phyloP scores from a whole-genome alignment of 805 yeast genomes.

The Starmera pachycereana region DNA sequence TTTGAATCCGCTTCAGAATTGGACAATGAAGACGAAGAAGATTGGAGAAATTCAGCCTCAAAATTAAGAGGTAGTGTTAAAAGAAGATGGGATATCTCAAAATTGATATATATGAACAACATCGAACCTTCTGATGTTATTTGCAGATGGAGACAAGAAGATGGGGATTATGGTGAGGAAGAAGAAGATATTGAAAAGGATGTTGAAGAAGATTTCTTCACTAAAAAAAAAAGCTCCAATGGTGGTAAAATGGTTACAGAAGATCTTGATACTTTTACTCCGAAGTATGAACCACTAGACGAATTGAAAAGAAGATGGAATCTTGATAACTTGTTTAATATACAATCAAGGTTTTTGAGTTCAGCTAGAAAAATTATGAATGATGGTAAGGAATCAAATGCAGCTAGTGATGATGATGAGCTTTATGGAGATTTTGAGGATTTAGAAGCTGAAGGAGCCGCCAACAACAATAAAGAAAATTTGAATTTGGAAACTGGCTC shows the following conservation, averaged over 20 bases:
- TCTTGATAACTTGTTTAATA: conserved; percentile 28
- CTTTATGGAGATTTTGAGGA: conserved; percentile 49
- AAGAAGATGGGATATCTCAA: conserved; percentile 70
- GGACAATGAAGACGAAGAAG: conserved; percentile 28
- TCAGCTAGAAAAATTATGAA: conserved; percentile 37
- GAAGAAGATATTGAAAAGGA: conserved; percentile 27
- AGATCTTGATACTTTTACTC: conserved; percentile 29
- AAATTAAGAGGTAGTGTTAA: conserved; percentile 43
- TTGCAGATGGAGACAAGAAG: conserved; percentile 57
- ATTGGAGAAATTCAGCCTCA: conserved; percentile 41
- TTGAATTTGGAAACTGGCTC: conserved; percentile 15
- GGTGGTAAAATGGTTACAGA: conserved; percentile 8
- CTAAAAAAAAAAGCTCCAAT: conserved; percentile 31
- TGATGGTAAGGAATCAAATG: conserved; percentile 14
- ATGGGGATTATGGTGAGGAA: conserved; percentile 28
- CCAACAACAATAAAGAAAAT: conserved; percentile 5
- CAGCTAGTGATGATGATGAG: conserved; percentile 37
- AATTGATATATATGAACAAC: conserved; percentile 70
- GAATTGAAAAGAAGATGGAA: conserved; percentile 37
- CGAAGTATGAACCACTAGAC: conserved; percentile 29
- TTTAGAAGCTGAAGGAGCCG: conserved; percentile 25
- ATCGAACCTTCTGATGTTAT: conserved; percentile 66
- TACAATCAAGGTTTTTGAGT: conserved; percentile 39
- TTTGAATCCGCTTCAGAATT: conserved; percentile 46
- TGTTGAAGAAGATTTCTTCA: conserved; percentile 44